phyloP scores from a whole-genome alignment of 2,329 filamentous ascomycete species.

The Sporothrix protearum region DNA sequence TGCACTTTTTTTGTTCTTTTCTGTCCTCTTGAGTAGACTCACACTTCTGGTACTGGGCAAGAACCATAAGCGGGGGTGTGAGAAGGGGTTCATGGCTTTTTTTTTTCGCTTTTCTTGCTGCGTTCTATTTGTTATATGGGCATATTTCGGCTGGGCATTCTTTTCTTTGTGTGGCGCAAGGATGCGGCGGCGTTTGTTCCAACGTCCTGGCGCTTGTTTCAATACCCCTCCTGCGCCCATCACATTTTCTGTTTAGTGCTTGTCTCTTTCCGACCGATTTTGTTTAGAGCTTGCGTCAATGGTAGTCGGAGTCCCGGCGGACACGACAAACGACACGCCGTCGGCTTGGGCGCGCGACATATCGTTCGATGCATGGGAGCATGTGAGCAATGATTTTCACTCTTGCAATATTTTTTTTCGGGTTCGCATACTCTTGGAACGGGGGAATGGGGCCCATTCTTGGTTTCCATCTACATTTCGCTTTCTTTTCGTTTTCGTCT shows the following conservation, averaged over 20 bases:
- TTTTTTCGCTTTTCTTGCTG: background rate
- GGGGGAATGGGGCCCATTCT: background rate
- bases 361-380: background rate
- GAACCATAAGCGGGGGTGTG: background rate
- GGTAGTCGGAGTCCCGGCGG: background rate
- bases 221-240: slow-evolving; percentile 3
- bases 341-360: background rate
- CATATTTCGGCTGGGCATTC: background rate
- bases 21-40: too few species aligned
- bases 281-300: background rate
- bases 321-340: background rate
- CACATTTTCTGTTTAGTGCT: background rate
- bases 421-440: background rate
- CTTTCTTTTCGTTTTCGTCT: background rate
- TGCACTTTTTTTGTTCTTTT: background rate
- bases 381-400: background rate
- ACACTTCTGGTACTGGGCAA: too few species aligned
- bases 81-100: background rate
- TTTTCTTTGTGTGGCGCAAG: background rate
- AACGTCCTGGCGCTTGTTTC: background rate
- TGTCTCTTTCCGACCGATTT: background rate
- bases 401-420: background rate
- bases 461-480: background rate
- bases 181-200: background rate
- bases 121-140: background rate